These are phyloP conservation scores for Hypholoma sublateritium DNA, from an alignment of 768 basidiomycete species.

Conservation along the genomic window DNA sequence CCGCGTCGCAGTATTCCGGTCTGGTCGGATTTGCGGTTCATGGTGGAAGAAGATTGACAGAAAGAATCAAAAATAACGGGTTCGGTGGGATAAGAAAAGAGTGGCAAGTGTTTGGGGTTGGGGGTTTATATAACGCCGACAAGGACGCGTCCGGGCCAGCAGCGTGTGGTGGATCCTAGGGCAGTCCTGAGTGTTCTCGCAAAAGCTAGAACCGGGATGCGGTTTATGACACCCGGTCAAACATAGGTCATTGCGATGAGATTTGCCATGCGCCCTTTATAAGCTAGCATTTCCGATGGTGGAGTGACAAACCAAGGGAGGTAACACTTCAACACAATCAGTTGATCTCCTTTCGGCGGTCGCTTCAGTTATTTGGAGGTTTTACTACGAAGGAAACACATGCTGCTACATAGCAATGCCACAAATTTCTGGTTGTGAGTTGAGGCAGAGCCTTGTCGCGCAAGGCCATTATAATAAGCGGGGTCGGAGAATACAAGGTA, in stretches of 20 bases:
- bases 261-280: constrained; percentile 3
- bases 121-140: constrained; percentile 6
- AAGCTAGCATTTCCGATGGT: neutral
- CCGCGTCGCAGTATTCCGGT: constrained; percentile 35
- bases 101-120: neutral
- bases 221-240: constrained; percentile 8
- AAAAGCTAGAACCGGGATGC: constrained; percentile 15
- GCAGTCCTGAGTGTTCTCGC: constrained; percentile 11
- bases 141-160: constrained; percentile 3
- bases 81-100: neutral
- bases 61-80: no score
- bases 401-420: neutral
- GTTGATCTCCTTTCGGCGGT: neutral
- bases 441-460: neutral
- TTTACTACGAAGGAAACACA: no score
- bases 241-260: neutral
- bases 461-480: neutral
- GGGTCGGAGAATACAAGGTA: neutral
- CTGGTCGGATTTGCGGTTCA: constrained; percentile 24
- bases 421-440: neutral
- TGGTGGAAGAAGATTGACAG: constrained; percentile 2
- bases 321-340: constrained; percentile 1
- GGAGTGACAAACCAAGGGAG: neutral
- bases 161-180: neutral
- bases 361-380: neutral